Evolutionary conservation across 164 flowering plant species (phyloP), one percentile per base, ranked within the genome.

Genomic region (Litsea cubeba): DNA sequence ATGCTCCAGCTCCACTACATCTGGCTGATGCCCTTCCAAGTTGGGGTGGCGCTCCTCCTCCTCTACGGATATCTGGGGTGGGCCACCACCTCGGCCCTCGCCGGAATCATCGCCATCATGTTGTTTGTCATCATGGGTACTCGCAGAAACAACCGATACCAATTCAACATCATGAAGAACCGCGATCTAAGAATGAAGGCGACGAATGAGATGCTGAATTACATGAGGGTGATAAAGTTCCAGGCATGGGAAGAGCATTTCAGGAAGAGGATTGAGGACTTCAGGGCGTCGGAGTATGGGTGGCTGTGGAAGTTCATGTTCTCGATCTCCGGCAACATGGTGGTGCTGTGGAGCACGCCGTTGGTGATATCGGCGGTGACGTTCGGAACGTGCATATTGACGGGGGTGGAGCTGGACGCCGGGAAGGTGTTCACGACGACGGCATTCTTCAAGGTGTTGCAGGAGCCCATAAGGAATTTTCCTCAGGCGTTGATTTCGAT

Each of bases 241-340:
- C 99, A 96, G 77, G 98, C 97, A 0, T 96, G 99, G 98, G 99
- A 96, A 75, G 91, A 92, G 7, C 93, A 90, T 69, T 96, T 92
- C 84, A 82, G 82, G 57, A 84, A 85, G 81, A 85, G 97, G 73
- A 86, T 94, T 50, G 80, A 75, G 40, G 54, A 77, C 8, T 85
- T 90, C 65, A 89, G 99, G 12, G 85, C 81, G 10, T 71, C 85
- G 1, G 98, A 96, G 78, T 96, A 78, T 67, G 79, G 77, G 1
- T 96, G 98, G 99, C 83, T 96, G 8, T 49, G 86, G 70, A 94
- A 90, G 78, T 94, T 94, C 79, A 65, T 88, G 82, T 84, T 83
- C 79, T 91, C 97, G 0, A 46, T 94, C 1, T 73, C 91, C 1
- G 87, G 78, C 11, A 96, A 91, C 77, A 82, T 90, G 1, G 73